Evolutionary conservation across 2,329 filamentous ascomycete genomes (phyloP).

Genomic region (Basipetospora chlamydospora): DNA sequence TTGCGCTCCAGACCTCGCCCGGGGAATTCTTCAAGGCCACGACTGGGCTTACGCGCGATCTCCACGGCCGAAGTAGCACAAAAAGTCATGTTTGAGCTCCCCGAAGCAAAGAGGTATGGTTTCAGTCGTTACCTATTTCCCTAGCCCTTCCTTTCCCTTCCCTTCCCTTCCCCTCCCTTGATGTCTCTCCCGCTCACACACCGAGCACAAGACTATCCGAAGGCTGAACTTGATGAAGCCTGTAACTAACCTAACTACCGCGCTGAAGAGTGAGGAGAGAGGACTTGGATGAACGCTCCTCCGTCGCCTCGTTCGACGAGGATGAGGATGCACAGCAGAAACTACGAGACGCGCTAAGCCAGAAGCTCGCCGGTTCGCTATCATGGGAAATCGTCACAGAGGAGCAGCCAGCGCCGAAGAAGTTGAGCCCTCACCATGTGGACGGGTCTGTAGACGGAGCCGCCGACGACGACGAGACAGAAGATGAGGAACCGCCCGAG

Average conservation of each 20-base stretch:
- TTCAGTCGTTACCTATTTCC: not conserved
- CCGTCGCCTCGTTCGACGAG: not conserved
- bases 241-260: not conserved
- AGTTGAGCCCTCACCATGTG: not conserved
- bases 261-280: conserved; percentile 35
- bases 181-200: too few species aligned
- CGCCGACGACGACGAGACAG: conserved; percentile 7
- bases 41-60: too few species aligned
- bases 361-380: conserved; percentile 8
- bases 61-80: not conserved
- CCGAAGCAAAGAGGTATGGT: conserved; percentile 35
- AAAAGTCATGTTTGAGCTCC: conserved; percentile 32
- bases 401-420: not conserved
- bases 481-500: conserved; percentile 17
- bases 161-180: too few species aligned
- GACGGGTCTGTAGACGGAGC: not conserved
- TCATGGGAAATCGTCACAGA: conserved; percentile 1
- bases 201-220: too few species aligned
- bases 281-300: conserved; percentile 26
- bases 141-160: not conserved
- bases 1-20: too few species aligned
- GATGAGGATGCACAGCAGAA: conserved; percentile 4
- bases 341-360: conserved; percentile 7
- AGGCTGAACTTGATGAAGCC: not conserved
- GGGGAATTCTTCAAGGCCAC: too few species aligned